Evolutionary conservation across 2,329 filamentous ascomycete genomes (phyloP), one percentile per base, ranked within the genome.

Genomic region (Ophiostoma perfectum): DNA sequence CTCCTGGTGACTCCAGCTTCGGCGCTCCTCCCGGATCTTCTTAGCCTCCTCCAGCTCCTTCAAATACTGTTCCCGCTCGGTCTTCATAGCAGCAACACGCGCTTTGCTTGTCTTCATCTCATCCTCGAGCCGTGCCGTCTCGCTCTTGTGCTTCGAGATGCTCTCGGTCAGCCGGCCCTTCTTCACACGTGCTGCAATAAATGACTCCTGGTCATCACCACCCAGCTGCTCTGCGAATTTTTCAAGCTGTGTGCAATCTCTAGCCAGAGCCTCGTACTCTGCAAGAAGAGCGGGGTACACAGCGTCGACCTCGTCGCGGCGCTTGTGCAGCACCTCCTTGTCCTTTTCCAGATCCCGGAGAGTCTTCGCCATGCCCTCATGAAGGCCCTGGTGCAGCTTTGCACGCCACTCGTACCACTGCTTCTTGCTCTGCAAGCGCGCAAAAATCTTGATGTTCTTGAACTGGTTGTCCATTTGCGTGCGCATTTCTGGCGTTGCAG

Each of bases 321-420:
- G 89, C 75, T 88, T 83, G 12, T 82, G 78, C 7, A 99, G 77
- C 2, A 86, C 75, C 67, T 84, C 81, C 66, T 91, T 87, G 73
- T 99, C 95, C 1, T 81, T 80, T 64, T 87, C 84, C 86, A 99
- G 92, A 27, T 89, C 92, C 68, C 90, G 86, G 1, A 86, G 82
- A 69, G 93, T 95, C 70, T 86, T 88, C 67, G 90, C 78, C 3
- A 98, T 84, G 3, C 91, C 93, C 73, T 92, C 88, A 75, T 90
- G 93, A 49, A 99, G 83, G 18, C 92, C 90, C 71, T 89, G 80
- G 68, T 93, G 88, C 38, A 98, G 84, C 74, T 95, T 94, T 83
- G 91, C 94, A 55, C 95, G 89, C 95, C 95, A 99, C 75, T 94
- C 90, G 77, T 99, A 99, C 95, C 95, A 99, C 82, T 95, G 93